These are phyloP conservation scores for Oenanthe sinensis DNA, from an alignment of 129 eudicot species.

Conservation along the genomic window DNA sequence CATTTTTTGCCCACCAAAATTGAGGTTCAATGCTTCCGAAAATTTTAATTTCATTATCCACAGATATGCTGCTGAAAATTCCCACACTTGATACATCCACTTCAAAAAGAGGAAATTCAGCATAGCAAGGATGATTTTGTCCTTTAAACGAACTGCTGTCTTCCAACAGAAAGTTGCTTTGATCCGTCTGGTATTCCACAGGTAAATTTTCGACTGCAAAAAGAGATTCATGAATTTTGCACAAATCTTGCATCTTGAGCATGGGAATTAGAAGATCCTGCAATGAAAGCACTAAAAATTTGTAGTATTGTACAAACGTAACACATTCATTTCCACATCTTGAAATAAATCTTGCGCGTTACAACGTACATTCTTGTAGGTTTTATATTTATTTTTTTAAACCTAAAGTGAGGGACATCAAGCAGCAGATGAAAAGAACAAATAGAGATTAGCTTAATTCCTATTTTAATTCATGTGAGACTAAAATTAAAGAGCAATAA, in stretches of 20 bases:
- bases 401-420: neutral
- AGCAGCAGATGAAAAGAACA: neutral
- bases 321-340: neutral
- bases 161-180: constrained; percentile 29
- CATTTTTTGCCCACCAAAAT: constrained; percentile 33
- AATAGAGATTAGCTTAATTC: neutral
- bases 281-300: neutral
- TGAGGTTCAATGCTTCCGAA: constrained; percentile 38
- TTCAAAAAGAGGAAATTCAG: constrained; percentile 64
- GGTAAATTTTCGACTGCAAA: constrained; percentile 43
- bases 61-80: constrained; percentile 24
- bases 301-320: neutral
- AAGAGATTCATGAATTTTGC: constrained; percentile 40
- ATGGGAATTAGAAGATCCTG: constrained; percentile 52
- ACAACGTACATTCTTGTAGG: neutral
- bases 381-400: neutral
- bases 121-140: constrained; percentile 24
- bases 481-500: neutral
- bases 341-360: neutral
- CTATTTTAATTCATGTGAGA: neutral
- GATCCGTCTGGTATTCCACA: constrained; percentile 33
- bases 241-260: constrained; percentile 25
- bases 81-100: constrained; percentile 59
- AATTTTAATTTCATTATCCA: constrained; percentile 29
- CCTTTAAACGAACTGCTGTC: constrained; percentile 31